Percentiles rank a stretch among this genome's conserved stretches.
Conservation (phyloP, 345 rosid genomes). For the Durio zibethinus region DNA sequence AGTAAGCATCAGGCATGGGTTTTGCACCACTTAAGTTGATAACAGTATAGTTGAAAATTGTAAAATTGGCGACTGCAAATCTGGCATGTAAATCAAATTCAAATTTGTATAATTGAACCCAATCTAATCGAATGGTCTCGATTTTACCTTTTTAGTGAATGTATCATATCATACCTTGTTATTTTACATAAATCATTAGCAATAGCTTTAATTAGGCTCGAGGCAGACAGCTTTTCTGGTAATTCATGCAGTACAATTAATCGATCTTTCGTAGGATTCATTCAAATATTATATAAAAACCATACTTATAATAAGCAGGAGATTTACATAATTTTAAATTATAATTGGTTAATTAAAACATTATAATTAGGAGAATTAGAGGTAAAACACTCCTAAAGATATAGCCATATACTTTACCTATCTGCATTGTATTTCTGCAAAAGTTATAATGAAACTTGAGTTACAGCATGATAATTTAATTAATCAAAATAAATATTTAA, state of each 20-base stretch:
- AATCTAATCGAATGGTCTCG: not conserved
- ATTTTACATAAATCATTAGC: not conserved
- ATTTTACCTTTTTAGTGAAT: not conserved
- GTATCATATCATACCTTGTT: not conserved
- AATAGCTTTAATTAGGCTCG: not conserved
- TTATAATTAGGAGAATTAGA: no score
- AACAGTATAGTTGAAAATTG: not conserved
- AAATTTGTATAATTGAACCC: constrained; percentile 7
- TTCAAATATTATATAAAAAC: no score
- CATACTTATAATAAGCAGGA: no score
- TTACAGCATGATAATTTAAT: no score
- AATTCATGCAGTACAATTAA: not conserved
- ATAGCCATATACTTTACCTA: no score
- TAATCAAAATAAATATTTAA: no score
- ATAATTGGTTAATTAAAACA: no score
- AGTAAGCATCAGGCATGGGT: constrained; percentile 24
- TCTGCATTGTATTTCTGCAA: no score
- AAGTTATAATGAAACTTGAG: no score
- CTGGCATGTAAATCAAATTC: constrained; percentile 5
- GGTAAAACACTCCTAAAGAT: no score
- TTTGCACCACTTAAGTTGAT: not conserved
- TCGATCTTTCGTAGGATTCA: not conserved
- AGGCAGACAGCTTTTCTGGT: not conserved
- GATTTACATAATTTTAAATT: no score
- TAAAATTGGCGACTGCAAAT: not conserved